Conservation (phyloP, 1,139 yeast species). For the Hansenula anomala region DNA sequence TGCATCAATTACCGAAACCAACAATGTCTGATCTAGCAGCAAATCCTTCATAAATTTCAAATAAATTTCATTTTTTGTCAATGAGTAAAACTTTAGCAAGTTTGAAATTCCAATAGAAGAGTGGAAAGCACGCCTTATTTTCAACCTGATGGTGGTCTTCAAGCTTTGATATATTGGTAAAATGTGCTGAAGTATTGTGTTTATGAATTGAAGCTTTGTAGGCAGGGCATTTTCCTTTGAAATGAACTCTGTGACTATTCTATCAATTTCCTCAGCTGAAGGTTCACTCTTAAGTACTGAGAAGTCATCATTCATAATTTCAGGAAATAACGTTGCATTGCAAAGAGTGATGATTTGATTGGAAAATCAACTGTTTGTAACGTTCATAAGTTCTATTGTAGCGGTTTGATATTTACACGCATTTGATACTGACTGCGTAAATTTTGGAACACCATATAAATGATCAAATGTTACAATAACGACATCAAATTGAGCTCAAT, state of each 20-base stretch:
- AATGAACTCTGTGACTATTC: conserved; percentile 7
- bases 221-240: conserved; percentile 5
- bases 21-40: conserved; percentile 11
- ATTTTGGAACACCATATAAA: no score
- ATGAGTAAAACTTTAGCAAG: conserved; percentile 14
- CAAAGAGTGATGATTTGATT: no score
- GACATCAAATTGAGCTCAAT: no score
- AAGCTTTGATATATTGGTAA: conserved; percentile 18
- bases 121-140: conserved; percentile 14
- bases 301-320: conserved; percentile 2
- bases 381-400: no score
- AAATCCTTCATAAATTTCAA: conserved; percentile 15
- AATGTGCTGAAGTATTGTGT: conserved; percentile 13
- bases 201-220: conserved; percentile 10
- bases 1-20: conserved; percentile 6
- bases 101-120: conserved; percentile 15
- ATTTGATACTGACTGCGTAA: no score
- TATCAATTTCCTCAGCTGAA: conserved; percentile 7
- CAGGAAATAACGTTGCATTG: no score
- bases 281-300: conserved; percentile 5
- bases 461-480: no score
- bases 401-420: no score
- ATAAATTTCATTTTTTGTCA: conserved; percentile 18
- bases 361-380: no score
- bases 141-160: conserved; percentile 5